These are phyloP conservation scores for Amborella trichopoda DNA, from an alignment of 164 flowering plant species.

Conservation along the genomic window DNA sequence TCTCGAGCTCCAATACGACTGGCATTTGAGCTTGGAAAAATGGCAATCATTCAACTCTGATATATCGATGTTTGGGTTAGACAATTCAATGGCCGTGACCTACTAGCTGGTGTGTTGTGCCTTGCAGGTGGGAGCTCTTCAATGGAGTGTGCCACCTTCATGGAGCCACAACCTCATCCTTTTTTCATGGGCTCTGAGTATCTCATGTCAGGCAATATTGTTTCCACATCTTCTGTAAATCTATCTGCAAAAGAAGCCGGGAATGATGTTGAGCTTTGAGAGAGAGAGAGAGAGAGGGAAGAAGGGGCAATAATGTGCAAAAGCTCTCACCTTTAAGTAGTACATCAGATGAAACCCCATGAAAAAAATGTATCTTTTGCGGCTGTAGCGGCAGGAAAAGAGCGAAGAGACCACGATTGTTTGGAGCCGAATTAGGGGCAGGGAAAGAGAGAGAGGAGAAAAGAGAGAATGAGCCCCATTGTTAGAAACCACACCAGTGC, in stretches of 20 bases:
- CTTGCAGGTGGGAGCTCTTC: constrained; percentile 67
- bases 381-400: too few relatives aligned
- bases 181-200: constrained; percentile 58
- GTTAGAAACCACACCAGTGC: too few relatives aligned
- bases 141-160: constrained; percentile 52
- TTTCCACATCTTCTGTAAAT: constrained; percentile 51
- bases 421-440: too few relatives aligned
- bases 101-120: constrained; percentile 69
- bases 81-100: constrained; percentile 49
- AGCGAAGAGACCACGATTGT: too few relatives aligned
- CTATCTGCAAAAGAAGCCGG: constrained; percentile 82
- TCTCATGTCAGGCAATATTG: constrained; percentile 26
- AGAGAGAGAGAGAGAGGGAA: too few relatives aligned
- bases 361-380: too few relatives aligned
- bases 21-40: constrained; percentile 56
- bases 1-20: constrained; percentile 82
- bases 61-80: constrained; percentile 24
- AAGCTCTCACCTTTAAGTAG: too few relatives aligned
- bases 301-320: too few relatives aligned
- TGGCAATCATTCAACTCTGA: constrained; percentile 60
- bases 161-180: constrained; percentile 38
- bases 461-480: too few relatives aligned
- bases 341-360: too few relatives aligned
- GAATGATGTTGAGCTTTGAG: too few relatives aligned
- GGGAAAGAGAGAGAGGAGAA: too few relatives aligned